Evolutionary conservation across 768 basidiomycete genomes (phyloP), one percentile per base, ranked within the genome.

Genomic region (Phlebiopsis gigantea): DNA sequence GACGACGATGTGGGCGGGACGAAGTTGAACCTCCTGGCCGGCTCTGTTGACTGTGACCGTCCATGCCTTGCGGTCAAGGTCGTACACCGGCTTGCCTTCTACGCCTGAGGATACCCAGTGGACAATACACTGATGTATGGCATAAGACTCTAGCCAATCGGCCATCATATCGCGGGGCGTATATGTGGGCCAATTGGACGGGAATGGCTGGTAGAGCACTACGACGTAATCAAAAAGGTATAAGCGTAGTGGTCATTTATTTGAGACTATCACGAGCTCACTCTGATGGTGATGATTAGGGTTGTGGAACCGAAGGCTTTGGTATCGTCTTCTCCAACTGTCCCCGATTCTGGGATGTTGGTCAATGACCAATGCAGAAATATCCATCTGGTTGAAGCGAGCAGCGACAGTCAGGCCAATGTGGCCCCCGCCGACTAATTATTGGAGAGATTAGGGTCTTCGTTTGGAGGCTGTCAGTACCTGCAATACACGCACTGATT

Each of bases 391-490:
- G 54, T 72, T 69, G 56, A 78, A 71, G 2, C 77, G 70, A 6
- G 78, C 76, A 0, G 72, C 78, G 7, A 76, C 55, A 8, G 68
- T 69, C 17, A 79, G 63, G 5, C 78, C 78, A 17, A 66, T 70
- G 50, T 79, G 78, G 0, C 74, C 78, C 0, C 56, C 76, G 22
- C 78, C 78, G 22, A 79, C 76, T 77, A 22, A n/a, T n/a, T n/a
- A n/a, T n/a, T n/a, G n/a, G n/a, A n/a, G n/a, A n/a, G n/a, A n/a
- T n/a, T n/a, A n/a, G n/a, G n/a, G n/a, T n/a, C n/a, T n/a, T n/a
- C n/a, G n/a, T n/a, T n/a, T n/a, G n/a, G n/a, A n/a, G n/a, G n/a
- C n/a, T n/a, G n/a, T n/a, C n/a, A n/a, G n/a, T n/a, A n/a, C n/a
- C n/a, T 28, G 12, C 5, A 48, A 29, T 17, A 31, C 14, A 68